Base-by-base conservation (phyloP, 2,329 filamentous ascomycete species). In the Teratosphaeria nubilosa region DNA sequence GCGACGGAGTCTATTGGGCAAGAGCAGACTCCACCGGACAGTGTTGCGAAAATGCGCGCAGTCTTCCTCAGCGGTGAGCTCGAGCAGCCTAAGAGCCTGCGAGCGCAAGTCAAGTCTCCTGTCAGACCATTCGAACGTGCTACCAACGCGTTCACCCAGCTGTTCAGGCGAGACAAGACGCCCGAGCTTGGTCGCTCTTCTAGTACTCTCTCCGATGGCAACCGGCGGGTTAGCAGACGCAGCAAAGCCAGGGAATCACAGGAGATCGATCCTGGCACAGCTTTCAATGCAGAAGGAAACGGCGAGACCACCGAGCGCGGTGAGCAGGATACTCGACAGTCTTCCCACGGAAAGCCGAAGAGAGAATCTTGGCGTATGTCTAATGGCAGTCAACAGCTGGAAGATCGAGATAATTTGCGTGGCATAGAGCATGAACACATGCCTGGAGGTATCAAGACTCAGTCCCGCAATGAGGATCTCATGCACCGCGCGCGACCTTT, bases 41-140 rank as follows among this genome's bases (percentile, higher is more conserved):
- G 3, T 41, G 54, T 41, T 10, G 65, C 66, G 1, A 69, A 65
- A 58, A 66, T 64, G 61, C 66, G 68, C 20, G 66, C 68, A 4
- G 65, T 65, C 11, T 70, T 69, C 58, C 57, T 66, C 27, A 64
- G 64, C 53, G 58, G 22, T 52, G 65, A 65, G 34, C 64, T 68
- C 56, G 69, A 70, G 58, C 56, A 59, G 56, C 59, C 58, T 24
- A 64, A 63, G 20, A 63, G 64, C 45, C 60, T 72, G 51, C 69
- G 70, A 52, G 65, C 66, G 45, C 59, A 63, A 48, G 65, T 64
- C 53, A 71, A 69, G 57, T 66, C 65, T 60, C 69, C 71, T 51
- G 71, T 73, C 14, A 65, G 71, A 54, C 63, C 71, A 20, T 73
- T 73, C 60, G 71, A 73, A 56, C 71, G 71, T 58, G 71, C 71